Evolutionary conservation across 2,329 filamentous ascomycete genomes (phyloP), one percentile per base, ranked within the genome.

Genomic region (Colletotrichum sp.): DNA sequence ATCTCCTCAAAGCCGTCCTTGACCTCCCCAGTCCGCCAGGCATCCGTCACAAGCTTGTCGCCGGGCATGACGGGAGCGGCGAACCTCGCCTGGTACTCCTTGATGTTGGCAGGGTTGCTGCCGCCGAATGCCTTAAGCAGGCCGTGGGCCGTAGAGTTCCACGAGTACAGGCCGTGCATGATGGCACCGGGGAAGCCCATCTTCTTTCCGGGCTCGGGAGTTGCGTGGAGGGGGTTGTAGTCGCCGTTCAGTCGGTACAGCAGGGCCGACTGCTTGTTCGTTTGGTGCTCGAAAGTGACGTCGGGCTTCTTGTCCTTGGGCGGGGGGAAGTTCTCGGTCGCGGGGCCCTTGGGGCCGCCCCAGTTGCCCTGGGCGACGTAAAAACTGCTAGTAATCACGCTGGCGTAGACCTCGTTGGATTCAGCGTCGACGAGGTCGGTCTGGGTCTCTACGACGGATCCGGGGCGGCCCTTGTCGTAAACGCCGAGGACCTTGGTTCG

Each of bases 121-220:
- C 90, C 93, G 61, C 95, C 95, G 24, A 98, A 88, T 52, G 90
- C 86, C 84, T 94, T 90, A 71, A 98, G 87, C 75, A 98, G 87
- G 32, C 90, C 92, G 81, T 96, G 95, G 18, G 91, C 91, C 3
- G 94, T 91, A 73, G 91, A 91, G 87, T 98, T 98, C 93, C 95
- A 98, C 80, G 92, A 95, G 87, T 93, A 98, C 61, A 98, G 89
- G 24, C 96, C 96, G 86, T 98, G 96, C 83, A 98, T 94, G 84
- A 98, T 98, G 79, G 92, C 89, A 39, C 96, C 96, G 32, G 95
- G 95, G 80, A 98, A 98, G 76, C 96, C 96, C 95, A 98, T 98
- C 87, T 95, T 94, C 85, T 91, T 86, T 76, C 95, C 95, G 0
- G 95, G 95, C 85, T 95, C 95, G 14, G 95, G 95, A 21, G 94